A percentile compares a stretch with the other conserved stretches of the same genome.
Conservation (phyloP, 768 basidiomycete species). For the Suillus bovinus region DNA sequence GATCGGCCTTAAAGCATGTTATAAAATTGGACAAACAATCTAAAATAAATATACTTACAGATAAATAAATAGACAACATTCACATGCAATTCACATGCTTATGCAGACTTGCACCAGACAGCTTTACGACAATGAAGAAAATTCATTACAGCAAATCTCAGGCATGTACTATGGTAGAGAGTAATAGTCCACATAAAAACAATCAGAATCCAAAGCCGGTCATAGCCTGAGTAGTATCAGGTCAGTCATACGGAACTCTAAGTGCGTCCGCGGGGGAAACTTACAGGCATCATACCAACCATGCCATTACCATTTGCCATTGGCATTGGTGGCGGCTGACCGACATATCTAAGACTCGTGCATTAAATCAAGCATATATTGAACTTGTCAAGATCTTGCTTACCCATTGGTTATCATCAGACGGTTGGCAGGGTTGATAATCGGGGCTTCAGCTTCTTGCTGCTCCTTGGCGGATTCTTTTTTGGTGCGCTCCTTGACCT, state of each 20-base stretch:
- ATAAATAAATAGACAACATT: background rate
- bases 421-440: conserved; percentile 79
- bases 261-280: conserved; percentile 24
- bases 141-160: conserved; percentile 28
- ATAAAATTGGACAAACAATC: background rate
- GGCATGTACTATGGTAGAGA: conserved; percentile 28
- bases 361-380: conserved; percentile 11
- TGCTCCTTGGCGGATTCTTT: conserved; percentile 90
- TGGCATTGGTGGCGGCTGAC: conserved; percentile 59
- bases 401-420: conserved; percentile 70
- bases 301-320: conserved; percentile 58
- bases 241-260: background rate
- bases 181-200: conserved; percentile 16
- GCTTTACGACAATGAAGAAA: background rate
- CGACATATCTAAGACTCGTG: conserved; percentile 47
- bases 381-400: conserved; percentile 9
- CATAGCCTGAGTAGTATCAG: conserved; percentile 47
- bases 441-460: conserved; percentile 81
- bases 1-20: background rate
- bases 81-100: background rate
- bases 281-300: conserved; percentile 60
- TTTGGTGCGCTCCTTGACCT: conserved; percentile 83
- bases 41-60: background rate
- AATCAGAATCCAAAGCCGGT: conserved; percentile 59
- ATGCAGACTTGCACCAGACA: background rate